Base-by-base conservation (phyloP, 768 basidiomycete species). In the Mycena albidolilacea region DNA sequence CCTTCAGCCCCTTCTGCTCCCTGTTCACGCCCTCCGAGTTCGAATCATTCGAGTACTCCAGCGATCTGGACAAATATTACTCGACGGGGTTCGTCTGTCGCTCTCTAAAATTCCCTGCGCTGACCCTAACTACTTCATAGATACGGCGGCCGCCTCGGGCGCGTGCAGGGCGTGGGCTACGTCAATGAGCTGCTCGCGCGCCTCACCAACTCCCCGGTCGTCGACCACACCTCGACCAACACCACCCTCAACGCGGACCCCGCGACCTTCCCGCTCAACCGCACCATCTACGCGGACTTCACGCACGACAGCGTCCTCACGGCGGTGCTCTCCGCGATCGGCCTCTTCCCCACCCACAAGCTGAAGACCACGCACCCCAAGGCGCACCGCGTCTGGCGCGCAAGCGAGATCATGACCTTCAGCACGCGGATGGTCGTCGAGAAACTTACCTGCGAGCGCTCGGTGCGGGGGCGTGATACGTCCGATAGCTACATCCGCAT, bases 241-340 rank as follows among this genome's bases (percentile, higher is more conserved):
- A 82, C 81, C 11, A 96, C 95, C 0, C 86, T 97, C 30, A 90
- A 93, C 77, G 75, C 84, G 0, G 85, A 87, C 4, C 89, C 90
- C 0, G 75, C 77, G 10, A 95, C 93, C 0, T 97, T 97, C 83
- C 95, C 95, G 0, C 85, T 94, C 12, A 78, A 90, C 70, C 88
- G 89, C 71, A 84, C 85, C 2, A 78, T 95, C 62, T 94, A 93
- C 76, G 90, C 88, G 39, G 95, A 97, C 81, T 96, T 96, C 80
- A 90, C 93, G 8, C 95, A 96, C 78, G 95, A 96, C 79, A 94
- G 95, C 79, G 85, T 92, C 76, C 93, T 97, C 89, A 84, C 94
- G 55, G 91, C 94, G 37, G 92, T 96, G 57, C 93, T 91, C 76
- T 86, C 80, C 82, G 92, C 78, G 66, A 90, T 82, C 81, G 95